Base-by-base conservation (phyloP, 441 rosid genomes). In the Euphorbia celastroides region DNA sequence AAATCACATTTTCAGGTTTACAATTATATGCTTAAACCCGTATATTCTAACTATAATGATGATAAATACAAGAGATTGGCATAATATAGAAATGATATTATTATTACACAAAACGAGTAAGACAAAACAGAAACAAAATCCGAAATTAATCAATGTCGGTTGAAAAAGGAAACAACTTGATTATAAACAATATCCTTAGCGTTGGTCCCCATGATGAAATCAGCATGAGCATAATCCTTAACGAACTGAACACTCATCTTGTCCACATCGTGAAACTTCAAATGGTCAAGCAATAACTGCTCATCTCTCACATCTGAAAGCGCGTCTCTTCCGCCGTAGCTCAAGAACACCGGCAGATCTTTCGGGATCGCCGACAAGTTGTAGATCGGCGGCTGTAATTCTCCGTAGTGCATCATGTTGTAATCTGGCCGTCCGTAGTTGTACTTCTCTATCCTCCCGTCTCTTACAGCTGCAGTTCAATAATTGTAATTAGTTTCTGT, bases 151-250 rank as follows among this genome's bases (percentile, higher is more conserved):
- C 17, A 56, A 14, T 56, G 60, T 26, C 72, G 80, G 74, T 81
- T 80, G 60, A 93, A 85, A 75, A 90, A 88, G 0, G 88, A 66
- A 67, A 67, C 66, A 16, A 89, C 69, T 72, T 80, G 76, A 61
- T 82, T 84, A 65, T 84, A 91, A 67, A 89, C 92, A 67, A 85
- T 23, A 69, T 85, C 97, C 36, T 87, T 88, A 57, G 98, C 98
- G 61, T 76, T 87, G n/a, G 76, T 73, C 1, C 83, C 99, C 97
- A 89, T 89, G 25, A 93, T 73, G 84, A 91, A 93, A 81, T 91
- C 96, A 2, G 85, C 96, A 73, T 93, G 99, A 60, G 86, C 92
- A 68, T 88, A 89, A 14, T 86, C 75, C 75, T 77, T 75, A 51
- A 93, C 70, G 67, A 64, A 85, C 73, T 86, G 95, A 63, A 89